Conservation (phyloP, 768 basidiomycete species). For the Suillus brevipes region DNA sequence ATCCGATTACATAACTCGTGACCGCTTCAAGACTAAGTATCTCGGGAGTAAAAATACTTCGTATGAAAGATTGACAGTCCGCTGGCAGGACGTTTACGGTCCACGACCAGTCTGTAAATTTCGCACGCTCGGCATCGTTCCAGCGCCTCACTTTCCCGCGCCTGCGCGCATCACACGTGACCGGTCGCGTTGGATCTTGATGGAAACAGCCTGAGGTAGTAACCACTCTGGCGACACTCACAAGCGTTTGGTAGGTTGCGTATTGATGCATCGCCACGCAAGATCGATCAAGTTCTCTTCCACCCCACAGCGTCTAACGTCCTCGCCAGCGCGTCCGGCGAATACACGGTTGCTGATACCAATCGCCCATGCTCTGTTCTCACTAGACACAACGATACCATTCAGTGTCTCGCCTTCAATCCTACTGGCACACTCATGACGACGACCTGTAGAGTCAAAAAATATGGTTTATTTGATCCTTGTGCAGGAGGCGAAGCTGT, state of each 20-base stretch:
- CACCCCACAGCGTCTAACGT: slow-evolving; percentile 90
- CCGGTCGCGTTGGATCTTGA: too few species aligned
- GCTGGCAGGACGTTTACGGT: too few species aligned
- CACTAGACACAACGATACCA: slow-evolving; percentile 79
- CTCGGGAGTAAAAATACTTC: too few species aligned
- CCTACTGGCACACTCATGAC: slow-evolving; percentile 76
- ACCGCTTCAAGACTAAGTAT: too few species aligned
- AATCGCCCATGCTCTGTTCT: slow-evolving; percentile 64
- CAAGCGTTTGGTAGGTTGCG: too few species aligned
- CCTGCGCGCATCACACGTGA: too few species aligned
- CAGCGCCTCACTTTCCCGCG: too few species aligned
- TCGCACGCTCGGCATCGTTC: too few species aligned
- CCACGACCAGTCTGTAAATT: too few species aligned
- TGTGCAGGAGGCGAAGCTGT: slow-evolving; percentile 81
- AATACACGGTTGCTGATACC: slow-evolving; percentile 75
- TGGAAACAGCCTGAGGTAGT: too few species aligned
- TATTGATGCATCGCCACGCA: slow-evolving; percentile 78
- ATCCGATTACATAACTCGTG: slow-evolving; percentile 2
- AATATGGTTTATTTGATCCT: slow-evolving; percentile 90
- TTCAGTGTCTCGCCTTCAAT: slow-evolving; percentile 86
- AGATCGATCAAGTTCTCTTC: slow-evolving; percentile 92
- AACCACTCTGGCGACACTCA: too few species aligned
- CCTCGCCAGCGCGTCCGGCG: slow-evolving; percentile 78
- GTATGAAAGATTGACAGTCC: too few species aligned
- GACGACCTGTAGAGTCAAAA: slow-evolving; percentile 91